Evolutionary conservation across 306 rosid species (phyloP).

Genomic region (Inga oerstediana): DNA sequence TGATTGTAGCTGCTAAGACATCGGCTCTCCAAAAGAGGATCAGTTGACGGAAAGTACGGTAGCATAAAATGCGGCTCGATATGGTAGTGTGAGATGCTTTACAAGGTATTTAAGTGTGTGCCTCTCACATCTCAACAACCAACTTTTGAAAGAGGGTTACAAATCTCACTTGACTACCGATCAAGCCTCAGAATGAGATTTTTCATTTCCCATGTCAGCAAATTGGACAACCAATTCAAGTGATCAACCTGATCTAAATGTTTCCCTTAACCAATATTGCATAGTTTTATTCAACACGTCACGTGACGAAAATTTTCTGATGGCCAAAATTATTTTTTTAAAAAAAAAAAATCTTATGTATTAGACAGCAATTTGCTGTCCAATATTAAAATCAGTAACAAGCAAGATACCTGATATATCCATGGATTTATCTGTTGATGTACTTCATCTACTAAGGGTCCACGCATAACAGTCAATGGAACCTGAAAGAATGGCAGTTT

Average conservation of each 20-base stretch:
- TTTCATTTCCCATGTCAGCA: background rate
- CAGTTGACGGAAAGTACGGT: background rate
- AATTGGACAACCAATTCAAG: background rate
- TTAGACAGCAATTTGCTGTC: conserved; percentile 23
- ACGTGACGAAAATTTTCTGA: conserved; percentile 13
- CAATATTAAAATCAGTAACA: conserved; percentile 25
- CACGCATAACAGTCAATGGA: conserved; percentile 50
- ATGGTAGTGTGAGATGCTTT: background rate
- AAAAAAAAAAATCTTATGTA: conserved; percentile 24
- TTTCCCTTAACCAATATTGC: conserved; percentile 19
- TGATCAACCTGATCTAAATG: background rate
- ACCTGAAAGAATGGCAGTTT: conserved; percentile 34
- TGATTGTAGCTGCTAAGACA: background rate
- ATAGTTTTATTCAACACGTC: conserved; percentile 26
- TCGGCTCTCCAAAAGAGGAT: background rate
- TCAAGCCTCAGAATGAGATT: background rate
- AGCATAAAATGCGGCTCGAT: too few species aligned
- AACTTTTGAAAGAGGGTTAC: background rate
- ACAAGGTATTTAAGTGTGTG: background rate
- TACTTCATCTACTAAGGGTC: conserved; percentile 59
- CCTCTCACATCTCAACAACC: background rate
- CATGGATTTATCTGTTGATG: conserved; percentile 62
- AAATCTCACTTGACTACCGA: background rate
- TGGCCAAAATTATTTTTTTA: background rate
- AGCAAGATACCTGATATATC: conserved; percentile 59